phyloP scores from a whole-genome alignment of 495 filamentous ascomycete genomes.

The Penicillium cinerascens region DNA sequence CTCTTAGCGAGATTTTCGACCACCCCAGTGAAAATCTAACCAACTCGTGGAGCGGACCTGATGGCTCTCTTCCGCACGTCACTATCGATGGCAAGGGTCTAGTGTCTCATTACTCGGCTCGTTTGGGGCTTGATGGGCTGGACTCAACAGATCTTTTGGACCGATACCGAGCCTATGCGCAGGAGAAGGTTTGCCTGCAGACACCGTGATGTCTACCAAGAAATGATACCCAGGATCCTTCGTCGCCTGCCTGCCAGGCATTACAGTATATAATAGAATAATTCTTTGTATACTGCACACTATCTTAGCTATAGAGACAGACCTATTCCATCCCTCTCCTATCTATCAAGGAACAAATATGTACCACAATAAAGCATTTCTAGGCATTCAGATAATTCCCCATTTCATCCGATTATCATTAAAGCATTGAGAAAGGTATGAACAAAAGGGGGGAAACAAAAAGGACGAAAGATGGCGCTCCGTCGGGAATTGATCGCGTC shows the following conservation, averaged over 20 bases:
- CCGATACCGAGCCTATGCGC: conserved; percentile 49
- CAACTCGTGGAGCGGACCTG: not conserved
- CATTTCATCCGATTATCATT: too few species aligned
- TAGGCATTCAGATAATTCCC: too few species aligned
- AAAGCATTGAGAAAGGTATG: too few species aligned
- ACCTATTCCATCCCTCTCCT: too few species aligned
- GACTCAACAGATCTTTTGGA: conserved; percentile 50
- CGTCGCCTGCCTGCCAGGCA: not conserved
- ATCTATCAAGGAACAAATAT: too few species aligned
- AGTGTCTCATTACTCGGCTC: conserved; percentile 48
- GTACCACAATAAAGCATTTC: too few species aligned
- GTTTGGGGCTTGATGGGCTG: conserved; percentile 32
- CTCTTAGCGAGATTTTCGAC: conserved; percentile 14
- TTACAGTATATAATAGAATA: not conserved
- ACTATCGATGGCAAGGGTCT: conserved; percentile 52
- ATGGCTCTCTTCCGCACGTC: conserved; percentile 22
- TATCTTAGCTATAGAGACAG: too few species aligned
- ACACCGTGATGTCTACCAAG: conserved; percentile 5
- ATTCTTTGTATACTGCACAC: not conserved
- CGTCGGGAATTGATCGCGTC: too few species aligned
- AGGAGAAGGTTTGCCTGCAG: conserved; percentile 42
- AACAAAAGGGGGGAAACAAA: too few species aligned
- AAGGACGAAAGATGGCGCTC: too few species aligned
- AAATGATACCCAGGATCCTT: not conserved
- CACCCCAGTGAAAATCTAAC: conserved; percentile 1